phyloP scores from a whole-genome alignment of 345 rosid species.

The Noccaea caerulescens region DNA sequence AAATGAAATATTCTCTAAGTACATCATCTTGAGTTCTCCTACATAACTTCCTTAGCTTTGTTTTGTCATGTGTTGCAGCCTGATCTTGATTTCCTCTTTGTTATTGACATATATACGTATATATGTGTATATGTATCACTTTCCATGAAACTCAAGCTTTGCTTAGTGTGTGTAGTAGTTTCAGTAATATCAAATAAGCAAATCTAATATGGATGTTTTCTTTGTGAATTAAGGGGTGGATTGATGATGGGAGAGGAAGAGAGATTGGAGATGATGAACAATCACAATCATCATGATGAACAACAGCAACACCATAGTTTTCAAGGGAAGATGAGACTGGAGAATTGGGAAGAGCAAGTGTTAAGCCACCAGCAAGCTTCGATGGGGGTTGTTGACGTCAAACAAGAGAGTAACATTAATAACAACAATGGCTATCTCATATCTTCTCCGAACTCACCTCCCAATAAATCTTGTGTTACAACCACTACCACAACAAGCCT shows the following conservation, averaged over 20 bases:
- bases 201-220: slow-evolving; percentile 16
- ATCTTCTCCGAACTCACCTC: slow-evolving; percentile 61
- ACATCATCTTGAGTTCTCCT: slow-evolving; percentile 22
- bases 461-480: slow-evolving; percentile 66
- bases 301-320: slow-evolving; percentile 40
- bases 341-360: slow-evolving; percentile 71
- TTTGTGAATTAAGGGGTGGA: slow-evolving; percentile 58
- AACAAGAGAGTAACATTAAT: slow-evolving; percentile 66
- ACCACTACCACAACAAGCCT: slow-evolving; percentile 50
- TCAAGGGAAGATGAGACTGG: slow-evolving; percentile 57
- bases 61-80: slow-evolving; percentile 24
- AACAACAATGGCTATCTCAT: slow-evolving; percentile 45
- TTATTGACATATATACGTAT: neutral
- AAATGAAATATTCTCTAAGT: slow-evolving; percentile 20
- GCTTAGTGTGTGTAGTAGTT: neutral
- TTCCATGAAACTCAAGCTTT: slow-evolving; percentile 9
- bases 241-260: slow-evolving; percentile 67
- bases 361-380: slow-evolving; percentile 59
- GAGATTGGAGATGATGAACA: slow-evolving; percentile 45
- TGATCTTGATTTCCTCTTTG: slow-evolving; percentile 1
- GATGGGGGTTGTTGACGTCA: slow-evolving; percentile 48
- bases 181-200: neutral
- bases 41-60: slow-evolving; percentile 24
- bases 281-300: slow-evolving; percentile 37
- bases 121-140: neutral